Percentiles rank a stretch among this genome's conserved stretches.
These are phyloP conservation scores for Zalaria obscura DNA, from an alignment of 2,329 filamentous ascomycete genomes.

Conservation along the genomic window DNA sequence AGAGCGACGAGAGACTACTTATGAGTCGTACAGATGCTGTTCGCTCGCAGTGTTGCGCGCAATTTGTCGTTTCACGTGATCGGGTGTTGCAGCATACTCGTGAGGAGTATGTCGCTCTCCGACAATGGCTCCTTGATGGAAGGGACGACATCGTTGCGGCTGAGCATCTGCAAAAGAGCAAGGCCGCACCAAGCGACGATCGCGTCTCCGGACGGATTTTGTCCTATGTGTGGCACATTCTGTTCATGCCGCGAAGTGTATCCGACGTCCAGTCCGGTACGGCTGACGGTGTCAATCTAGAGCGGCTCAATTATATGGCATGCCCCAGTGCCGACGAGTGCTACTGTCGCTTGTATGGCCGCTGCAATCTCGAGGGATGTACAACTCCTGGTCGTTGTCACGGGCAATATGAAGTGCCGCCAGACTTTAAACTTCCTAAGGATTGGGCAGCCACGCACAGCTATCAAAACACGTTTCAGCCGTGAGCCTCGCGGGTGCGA, in stretches of 20 bases:
- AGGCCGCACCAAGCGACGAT: constrained; percentile 36
- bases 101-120: constrained; percentile 41
- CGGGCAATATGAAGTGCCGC: constrained; percentile 26
- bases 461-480: too few relatives aligned
- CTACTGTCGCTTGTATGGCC: constrained; percentile 53
- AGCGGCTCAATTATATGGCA: constrained; percentile 21
- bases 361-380: constrained; percentile 35
- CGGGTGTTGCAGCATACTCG: constrained; percentile 34
- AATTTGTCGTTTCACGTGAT: constrained; percentile 46
- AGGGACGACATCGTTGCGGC: constrained; percentile 28
- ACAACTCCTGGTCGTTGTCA: constrained; percentile 18
- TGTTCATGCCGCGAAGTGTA: constrained; percentile 22
- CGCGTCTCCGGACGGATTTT: constrained; percentile 42
- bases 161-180: constrained; percentile 14
- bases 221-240: constrained; percentile 50
- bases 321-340: constrained; percentile 48
- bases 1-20: constrained; percentile 24
- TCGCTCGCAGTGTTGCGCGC: constrained; percentile 23
- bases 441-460: constrained; percentile 1
- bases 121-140: constrained; percentile 42
- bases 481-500: too few relatives aligned
- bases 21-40: constrained; percentile 23
- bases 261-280: background rate
- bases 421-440: constrained; percentile 20
- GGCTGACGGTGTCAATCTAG: constrained; percentile 17